Evolutionary conservation across 208 protist species (phyloP).

Genomic region (Strigomonas oncopelti): DNA sequence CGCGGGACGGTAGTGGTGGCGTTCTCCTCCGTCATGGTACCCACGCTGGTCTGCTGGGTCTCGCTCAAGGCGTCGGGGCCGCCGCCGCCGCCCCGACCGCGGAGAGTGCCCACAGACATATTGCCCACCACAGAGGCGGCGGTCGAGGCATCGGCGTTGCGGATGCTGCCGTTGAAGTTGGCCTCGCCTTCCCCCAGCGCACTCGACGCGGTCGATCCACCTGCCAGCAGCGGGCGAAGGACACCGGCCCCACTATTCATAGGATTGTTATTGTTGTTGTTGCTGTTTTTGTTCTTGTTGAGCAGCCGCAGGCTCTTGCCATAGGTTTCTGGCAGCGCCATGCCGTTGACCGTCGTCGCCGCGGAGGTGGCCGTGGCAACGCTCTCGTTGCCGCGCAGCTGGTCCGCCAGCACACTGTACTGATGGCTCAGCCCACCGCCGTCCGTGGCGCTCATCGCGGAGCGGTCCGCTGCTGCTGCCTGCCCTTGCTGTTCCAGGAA

Average conservation of each 20-base stretch:
- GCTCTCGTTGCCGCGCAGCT: conserved; percentile 8
- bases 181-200: background rate
- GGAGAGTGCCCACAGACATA: background rate
- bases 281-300: background rate
- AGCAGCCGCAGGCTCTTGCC: conserved; percentile 41
- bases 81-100: background rate
- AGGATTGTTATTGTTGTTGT: background rate
- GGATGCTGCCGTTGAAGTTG: background rate
- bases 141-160: no score
- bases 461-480: background rate
- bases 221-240: no score
- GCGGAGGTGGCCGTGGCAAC: background rate
- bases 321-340: conserved; percentile 44
- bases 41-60: conserved; percentile 48
- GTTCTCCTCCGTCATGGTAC: conserved; percentile 74
- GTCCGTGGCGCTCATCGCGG: background rate
- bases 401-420: conserved; percentile 18
- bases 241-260: background rate
- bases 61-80: conserved; percentile 9
- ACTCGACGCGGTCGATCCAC: background rate
- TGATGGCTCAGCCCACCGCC: conserved; percentile 11
- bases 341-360: background rate
- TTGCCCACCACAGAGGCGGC: background rate
- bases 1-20: conserved; percentile 39
- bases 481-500: background rate